These are phyloP conservation scores for Penicillium sp. DNA, from an alignment of 2,329 filamentous ascomycete genomes.

Conservation along the genomic window DNA sequence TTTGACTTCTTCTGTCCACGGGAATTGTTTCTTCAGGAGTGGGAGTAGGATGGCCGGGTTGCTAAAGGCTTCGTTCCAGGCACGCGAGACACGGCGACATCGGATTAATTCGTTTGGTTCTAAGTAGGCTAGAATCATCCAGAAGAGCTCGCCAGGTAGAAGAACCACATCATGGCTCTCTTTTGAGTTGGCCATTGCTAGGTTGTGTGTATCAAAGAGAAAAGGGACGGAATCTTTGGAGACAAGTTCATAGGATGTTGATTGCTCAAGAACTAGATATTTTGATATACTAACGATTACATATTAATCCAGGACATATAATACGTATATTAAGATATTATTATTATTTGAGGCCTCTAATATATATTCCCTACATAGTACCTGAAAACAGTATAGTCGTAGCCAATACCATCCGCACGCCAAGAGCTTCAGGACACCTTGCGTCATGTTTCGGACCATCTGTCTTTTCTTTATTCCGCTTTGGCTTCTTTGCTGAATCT, in stretches of 20 bases:
- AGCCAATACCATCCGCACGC: constrained; percentile 28
- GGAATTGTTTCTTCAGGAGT: constrained; percentile 54
- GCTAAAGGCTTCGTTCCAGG: constrained; percentile 53
- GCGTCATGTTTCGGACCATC: constrained; percentile 22
- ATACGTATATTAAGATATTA: neutral
- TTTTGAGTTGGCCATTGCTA: constrained; percentile 12
- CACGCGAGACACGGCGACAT: constrained; percentile 54
- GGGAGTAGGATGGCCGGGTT: constrained; percentile 49
- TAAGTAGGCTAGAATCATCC: constrained; percentile 54
- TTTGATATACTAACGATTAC: neutral
- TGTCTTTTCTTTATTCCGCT: constrained; percentile 8
- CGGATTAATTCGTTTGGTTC: constrained; percentile 52
- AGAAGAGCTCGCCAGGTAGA: constrained; percentile 60
- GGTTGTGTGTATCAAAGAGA: neutral
- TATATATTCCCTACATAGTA: neutral
- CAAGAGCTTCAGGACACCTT: constrained; percentile 47
- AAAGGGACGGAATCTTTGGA: neutral
- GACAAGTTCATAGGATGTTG: neutral
- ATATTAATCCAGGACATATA: neutral
- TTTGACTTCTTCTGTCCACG: constrained; percentile 55
- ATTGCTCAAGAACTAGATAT: neutral
- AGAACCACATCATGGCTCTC: constrained; percentile 24
- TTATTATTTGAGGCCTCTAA: neutral
- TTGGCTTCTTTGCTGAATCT: constrained; percentile 5
- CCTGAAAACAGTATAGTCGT: constrained; percentile 5